Conservation (phyloP, 1,284 basidiomycete species). For the Trametes polyzona region DNA sequence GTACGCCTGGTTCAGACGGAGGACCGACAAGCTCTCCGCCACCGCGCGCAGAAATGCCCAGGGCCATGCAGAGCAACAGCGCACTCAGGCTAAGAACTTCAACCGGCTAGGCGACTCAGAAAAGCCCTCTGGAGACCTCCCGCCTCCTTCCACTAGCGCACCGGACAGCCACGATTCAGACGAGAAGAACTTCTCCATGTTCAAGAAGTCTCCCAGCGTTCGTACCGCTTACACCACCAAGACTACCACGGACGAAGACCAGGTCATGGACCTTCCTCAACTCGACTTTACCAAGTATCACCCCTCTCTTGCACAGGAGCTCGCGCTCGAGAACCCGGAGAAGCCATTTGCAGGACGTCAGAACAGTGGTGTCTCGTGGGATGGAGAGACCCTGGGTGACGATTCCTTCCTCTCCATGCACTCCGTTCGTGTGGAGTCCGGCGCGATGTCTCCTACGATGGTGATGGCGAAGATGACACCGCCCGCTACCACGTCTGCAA, state of each 20-base stretch:
- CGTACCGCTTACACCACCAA: slow-evolving; percentile 45
- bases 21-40: slow-evolving; percentile 20
- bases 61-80: slow-evolving; percentile 25
- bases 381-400: slow-evolving; percentile 50
- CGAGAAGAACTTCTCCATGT: slow-evolving; percentile 51
- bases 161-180: slow-evolving; percentile 28
- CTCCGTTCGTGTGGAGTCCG: slow-evolving; percentile 47
- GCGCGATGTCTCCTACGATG: slow-evolving; percentile 45
- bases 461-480: slow-evolving; percentile 65
- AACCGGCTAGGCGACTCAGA: slow-evolving; percentile 26
- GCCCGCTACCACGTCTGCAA: slow-evolving; percentile 47
- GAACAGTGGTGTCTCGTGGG: slow-evolving; percentile 53
- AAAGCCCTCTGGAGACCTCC: slow-evolving; percentile 26
- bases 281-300: slow-evolving; percentile 52
- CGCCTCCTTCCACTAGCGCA: slow-evolving; percentile 18
- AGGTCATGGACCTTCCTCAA: slow-evolving; percentile 40
- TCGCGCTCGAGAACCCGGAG: slow-evolving; percentile 44
- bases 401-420: slow-evolving; percentile 55
- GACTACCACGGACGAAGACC: slow-evolving; percentile 36
- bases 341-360: slow-evolving; percentile 46
- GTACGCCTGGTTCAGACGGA: slow-evolving; percentile 34
- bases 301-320: slow-evolving; percentile 56
- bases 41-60: slow-evolving; percentile 27
- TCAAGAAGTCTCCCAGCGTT: slow-evolving; percentile 64
- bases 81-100: slow-evolving; percentile 22